Conservation (phyloP, 2,329 filamentous ascomycete species). For the Tolypocladium pustulatum region DNA sequence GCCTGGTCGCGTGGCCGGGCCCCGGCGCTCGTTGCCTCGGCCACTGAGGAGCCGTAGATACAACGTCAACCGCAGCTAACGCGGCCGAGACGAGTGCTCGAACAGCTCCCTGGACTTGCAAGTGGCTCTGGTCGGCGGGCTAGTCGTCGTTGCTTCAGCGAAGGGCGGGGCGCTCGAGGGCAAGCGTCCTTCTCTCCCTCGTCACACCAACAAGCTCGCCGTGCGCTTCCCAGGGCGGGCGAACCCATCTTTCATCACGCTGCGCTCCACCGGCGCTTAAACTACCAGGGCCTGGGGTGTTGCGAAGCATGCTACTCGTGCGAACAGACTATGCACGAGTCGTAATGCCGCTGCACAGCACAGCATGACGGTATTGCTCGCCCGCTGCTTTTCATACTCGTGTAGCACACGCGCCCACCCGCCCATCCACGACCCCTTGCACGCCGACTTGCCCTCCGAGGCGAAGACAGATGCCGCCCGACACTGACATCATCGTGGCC, state of each 20-base stretch:
- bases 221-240: neutral
- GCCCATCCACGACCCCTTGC: neutral
- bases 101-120: neutral
- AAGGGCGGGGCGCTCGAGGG: constrained; percentile 1
- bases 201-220: neutral
- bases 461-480: neutral
- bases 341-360: neutral
- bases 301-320: neutral
- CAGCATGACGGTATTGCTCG: neutral
- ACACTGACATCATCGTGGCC: neutral
- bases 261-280: neutral
- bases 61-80: neutral
- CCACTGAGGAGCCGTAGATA: neutral
- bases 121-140: neutral
- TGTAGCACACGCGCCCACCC: neutral
- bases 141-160: constrained; percentile 4
- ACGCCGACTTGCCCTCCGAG: neutral
- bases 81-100: neutral
- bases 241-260: neutral
- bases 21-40: neutral
- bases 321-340: too few species aligned
- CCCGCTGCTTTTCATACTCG: neutral
- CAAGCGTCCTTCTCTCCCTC: neutral
- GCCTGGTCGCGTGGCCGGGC: neutral
- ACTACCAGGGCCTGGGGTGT: neutral